Conservation (phyloP, 2,329 filamentous ascomycete species). For the Akanthomyces dipterigenus region DNA sequence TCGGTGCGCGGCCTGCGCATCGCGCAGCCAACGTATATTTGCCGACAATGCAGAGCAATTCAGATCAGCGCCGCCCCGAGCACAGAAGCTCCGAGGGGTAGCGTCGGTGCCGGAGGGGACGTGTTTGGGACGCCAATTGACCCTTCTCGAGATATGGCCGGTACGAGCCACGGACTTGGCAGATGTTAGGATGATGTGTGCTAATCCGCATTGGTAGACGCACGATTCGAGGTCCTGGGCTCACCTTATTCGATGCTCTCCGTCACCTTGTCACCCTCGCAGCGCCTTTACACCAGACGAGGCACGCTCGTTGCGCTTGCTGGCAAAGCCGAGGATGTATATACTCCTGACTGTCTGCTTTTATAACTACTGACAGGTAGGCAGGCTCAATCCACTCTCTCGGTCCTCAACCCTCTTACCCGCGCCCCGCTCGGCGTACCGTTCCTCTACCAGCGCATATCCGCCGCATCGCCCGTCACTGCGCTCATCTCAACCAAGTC, state of each 20-base stretch:
- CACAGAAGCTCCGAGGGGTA: slow-evolving; percentile 41
- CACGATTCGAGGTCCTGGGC: slow-evolving; percentile 88
- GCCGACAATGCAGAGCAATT: slow-evolving; percentile 51
- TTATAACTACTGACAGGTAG: background rate
- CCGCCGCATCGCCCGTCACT: slow-evolving; percentile 80
- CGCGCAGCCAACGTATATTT: slow-evolving; percentile 33
- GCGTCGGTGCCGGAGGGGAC: slow-evolving; percentile 36
- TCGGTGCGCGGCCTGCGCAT: slow-evolving; percentile 26
- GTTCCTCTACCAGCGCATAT: slow-evolving; percentile 89
- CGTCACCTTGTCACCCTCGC: slow-evolving; percentile 85
- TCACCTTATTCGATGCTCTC: slow-evolving; percentile 90
- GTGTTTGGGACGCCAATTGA: slow-evolving; percentile 46
- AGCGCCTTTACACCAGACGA: slow-evolving; percentile 84
- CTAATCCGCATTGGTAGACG: slow-evolving; percentile 53
- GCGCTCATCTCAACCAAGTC: slow-evolving; percentile 85
- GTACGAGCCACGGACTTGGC: slow-evolving; percentile 27
- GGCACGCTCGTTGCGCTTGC: slow-evolving; percentile 86
- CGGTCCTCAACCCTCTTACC: slow-evolving; percentile 75
- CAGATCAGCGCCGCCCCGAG: slow-evolving; percentile 58
- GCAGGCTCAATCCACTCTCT: slow-evolving; percentile 82
- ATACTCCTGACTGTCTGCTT: slow-evolving; percentile 14
- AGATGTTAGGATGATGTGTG: background rate
- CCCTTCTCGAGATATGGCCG: slow-evolving; percentile 41
- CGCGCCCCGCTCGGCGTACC: slow-evolving; percentile 78
- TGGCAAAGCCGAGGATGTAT: slow-evolving; percentile 84